Evolutionary conservation across 768 basidiomycete genomes (phyloP), one percentile per base, ranked within the genome.

Genomic region (Cyathus striatus): DNA sequence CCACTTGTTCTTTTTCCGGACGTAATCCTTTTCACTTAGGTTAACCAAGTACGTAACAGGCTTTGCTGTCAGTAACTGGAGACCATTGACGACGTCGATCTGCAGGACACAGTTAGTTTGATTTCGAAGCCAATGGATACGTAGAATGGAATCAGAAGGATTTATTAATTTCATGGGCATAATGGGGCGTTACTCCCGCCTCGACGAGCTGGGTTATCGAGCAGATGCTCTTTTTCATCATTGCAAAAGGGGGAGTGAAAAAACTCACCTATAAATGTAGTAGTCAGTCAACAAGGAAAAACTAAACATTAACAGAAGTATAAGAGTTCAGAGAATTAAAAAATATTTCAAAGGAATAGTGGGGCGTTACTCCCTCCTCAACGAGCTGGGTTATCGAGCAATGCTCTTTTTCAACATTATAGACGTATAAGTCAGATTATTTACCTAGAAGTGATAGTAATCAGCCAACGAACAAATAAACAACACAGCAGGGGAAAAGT

Each of bases 1-100:
- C 94, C 96, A 98, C 74, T 97, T 98, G 73, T 97, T 98, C 81
- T 97, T 98, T 68, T 97, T 98, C 50, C 96, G 84, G 46, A 90
- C 67, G 56, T 89, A 99, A 61, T 99, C 96, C 51, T 80, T 79
- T 64, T 98, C 94, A 46, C 88, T 91, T 37, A 99, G 70, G 68
- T 99, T 99, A 68, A 97, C 93, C 39, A 99, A 86, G 69, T 99
- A 99, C 40, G 88, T 96, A 48, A 98, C 90, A 24, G 95, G 90
- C 61, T 97, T 97, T 42, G 96, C 94, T 14, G 95, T 98, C 42
- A 99, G 77, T 20, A 99, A 83, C 52, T 83, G 78, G 45, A 99
- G 81, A 35, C 79, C 64, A 64, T 96, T 96, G 62, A 96, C 83
- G 43, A 90, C 81, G 50, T 94, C 92, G 50, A 95, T 83, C 91